A percentile compares a stretch with the other conserved stretches of the same genome.
Conservation (phyloP, 331 rosid species). For the Acacia pycnantha region DNA sequence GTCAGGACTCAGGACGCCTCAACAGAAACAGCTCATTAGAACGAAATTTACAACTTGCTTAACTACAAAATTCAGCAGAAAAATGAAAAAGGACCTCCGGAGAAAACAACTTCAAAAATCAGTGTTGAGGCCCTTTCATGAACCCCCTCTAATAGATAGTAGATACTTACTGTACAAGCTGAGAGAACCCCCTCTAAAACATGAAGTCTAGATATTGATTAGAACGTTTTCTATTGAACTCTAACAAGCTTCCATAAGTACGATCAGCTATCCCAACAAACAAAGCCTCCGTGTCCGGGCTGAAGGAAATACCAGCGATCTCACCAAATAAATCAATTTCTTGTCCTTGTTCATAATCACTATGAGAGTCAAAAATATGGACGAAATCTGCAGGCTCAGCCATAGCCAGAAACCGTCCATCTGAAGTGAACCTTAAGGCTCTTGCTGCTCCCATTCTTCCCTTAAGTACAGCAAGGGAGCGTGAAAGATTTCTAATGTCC, state of each 20-base stretch:
- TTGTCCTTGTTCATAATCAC: constrained; percentile 59
- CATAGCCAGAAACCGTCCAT: constrained; percentile 79
- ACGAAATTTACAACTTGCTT: not conserved
- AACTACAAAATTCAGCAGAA: not conserved
- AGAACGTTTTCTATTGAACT: constrained; percentile 57
- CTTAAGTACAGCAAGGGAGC: constrained; percentile 72
- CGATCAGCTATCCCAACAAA: constrained; percentile 86
- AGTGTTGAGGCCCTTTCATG: not conserved
- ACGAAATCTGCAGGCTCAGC: constrained; percentile 98
- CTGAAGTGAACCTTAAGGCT: constrained; percentile 62
- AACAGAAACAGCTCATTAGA: not conserved
- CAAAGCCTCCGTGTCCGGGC: constrained; percentile 83
- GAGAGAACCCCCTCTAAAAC: constrained; percentile 30
- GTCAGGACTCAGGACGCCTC: not conserved
- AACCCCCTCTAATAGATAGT: not conserved
- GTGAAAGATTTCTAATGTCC: constrained; percentile 85
- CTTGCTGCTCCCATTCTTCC: constrained; percentile 95
- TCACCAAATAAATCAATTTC: constrained; percentile 94
- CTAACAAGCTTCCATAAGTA: constrained; percentile 80
- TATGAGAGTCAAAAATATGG: constrained; percentile 59
- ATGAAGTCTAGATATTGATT: constrained; percentile 42
- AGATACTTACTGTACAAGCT: constrained; percentile 16
- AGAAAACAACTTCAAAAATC: not conserved
- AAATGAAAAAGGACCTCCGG: not conserved
- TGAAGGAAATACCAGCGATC: constrained; percentile 84